These are phyloP conservation scores for Suillus subaureus DNA, from an alignment of 768 basidiomycete genomes.

Conservation along the genomic window DNA sequence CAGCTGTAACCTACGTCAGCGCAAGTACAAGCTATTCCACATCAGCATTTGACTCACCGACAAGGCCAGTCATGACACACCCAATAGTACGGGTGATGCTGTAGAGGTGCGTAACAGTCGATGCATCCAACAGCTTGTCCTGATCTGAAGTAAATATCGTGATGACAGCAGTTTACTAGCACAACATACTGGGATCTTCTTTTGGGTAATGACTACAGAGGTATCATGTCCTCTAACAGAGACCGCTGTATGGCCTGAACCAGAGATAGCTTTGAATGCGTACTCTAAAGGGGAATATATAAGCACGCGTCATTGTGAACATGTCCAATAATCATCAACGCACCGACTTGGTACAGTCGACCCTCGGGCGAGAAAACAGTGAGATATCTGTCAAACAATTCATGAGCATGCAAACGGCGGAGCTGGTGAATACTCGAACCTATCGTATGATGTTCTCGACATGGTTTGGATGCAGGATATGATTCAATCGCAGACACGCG, in stretches of 20 bases:
- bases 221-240: constrained; percentile 94
- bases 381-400: constrained; percentile 63
- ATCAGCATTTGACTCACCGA: constrained; percentile 55
- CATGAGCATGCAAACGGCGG: neutral
- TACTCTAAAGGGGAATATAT: constrained; percentile 64
- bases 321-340: constrained; percentile 30
- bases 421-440: constrained; percentile 42
- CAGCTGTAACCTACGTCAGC: constrained; percentile 53
- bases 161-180: constrained; percentile 3
- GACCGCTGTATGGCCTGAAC: constrained; percentile 92
- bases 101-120: constrained; percentile 93
- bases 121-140: constrained; percentile 97
- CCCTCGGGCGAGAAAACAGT: constrained; percentile 98
- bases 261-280: constrained; percentile 99
- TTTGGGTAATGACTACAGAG: constrained; percentile 94
- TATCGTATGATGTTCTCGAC: constrained; percentile 94
- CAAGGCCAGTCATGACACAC: constrained; percentile 97
- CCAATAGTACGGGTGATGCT: constrained; percentile 96
- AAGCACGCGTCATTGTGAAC: constrained; percentile 12
- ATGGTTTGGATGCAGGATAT: constrained; percentile 48
- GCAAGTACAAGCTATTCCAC: neutral
- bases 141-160: constrained; percentile 32
- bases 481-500: constrained; percentile 47
- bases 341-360: constrained; percentile 97
- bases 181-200: constrained; percentile 89